phyloP scores from a whole-genome alignment of 2,329 filamentous ascomycete genomes.

The Tolypocladium amazonense region DNA sequence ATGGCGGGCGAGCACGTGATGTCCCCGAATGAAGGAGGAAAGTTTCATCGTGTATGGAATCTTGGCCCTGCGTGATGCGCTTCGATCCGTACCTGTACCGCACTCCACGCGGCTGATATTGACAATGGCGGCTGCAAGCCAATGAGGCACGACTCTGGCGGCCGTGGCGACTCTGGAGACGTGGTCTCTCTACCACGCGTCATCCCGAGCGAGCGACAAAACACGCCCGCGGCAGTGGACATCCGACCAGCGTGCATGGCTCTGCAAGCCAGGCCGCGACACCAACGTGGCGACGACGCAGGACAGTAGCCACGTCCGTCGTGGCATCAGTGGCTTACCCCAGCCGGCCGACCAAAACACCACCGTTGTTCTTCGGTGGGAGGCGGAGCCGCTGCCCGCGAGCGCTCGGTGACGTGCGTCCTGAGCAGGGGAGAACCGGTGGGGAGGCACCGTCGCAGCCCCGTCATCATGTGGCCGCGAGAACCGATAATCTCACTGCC shows the following conservation, averaged over 20 bases:
- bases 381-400: not conserved
- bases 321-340: not conserved
- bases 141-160: not conserved
- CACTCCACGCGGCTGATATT: not conserved
- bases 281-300: not conserved
- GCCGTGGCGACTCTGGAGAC: not conserved
- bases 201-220: not conserved
- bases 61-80: not conserved
- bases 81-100: not conserved
- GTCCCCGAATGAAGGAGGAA: not conserved
- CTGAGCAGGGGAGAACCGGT: not conserved
- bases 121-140: constrained; percentile 1
- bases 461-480: not conserved
- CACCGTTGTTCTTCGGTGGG: not conserved
- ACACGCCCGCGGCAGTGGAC: not conserved
- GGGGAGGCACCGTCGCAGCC: not conserved
- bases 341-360: not conserved
- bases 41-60: not conserved
- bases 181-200: not conserved
- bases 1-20: not conserved
- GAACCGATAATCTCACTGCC: not conserved
- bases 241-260: not conserved
- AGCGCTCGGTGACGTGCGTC: not conserved
- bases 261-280: not conserved
- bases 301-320: not conserved